These are phyloP conservation scores for Penicillium expansum DNA, from an alignment of 2,329 filamentous ascomycete genomes.

Conservation along the genomic window DNA sequence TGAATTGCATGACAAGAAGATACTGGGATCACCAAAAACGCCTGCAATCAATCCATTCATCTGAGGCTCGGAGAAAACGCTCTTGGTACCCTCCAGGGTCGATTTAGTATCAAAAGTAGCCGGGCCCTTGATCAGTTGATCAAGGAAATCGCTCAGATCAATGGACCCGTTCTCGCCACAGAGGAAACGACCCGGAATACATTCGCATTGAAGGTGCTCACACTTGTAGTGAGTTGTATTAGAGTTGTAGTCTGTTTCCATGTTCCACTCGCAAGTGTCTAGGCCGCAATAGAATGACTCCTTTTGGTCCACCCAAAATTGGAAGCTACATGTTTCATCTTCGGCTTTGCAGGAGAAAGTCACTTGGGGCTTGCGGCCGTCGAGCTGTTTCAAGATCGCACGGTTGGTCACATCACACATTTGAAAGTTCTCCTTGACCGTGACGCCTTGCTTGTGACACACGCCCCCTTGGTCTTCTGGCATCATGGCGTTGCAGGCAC, in stretches of 20 bases:
- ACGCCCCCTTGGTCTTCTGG: constrained; percentile 76
- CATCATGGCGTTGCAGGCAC: constrained; percentile 85
- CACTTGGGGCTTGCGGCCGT: constrained; percentile 82
- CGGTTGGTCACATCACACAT: constrained; percentile 97
- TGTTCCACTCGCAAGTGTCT: constrained; percentile 71
- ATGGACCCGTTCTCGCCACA: constrained; percentile 90
- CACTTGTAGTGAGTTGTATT: constrained; percentile 87
- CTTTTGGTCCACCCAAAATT: constrained; percentile 93
- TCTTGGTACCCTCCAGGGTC: constrained; percentile 65
- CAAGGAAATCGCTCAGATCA: constrained; percentile 85
- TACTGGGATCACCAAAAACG: constrained; percentile 89
- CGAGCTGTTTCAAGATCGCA: constrained; percentile 84
- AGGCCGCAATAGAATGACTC: constrained; percentile 97
- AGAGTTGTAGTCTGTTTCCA: constrained; percentile 64
- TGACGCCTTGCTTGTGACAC: constrained; percentile 86
- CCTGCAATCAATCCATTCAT: constrained; percentile 88
- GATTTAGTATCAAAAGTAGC: constrained; percentile 73
- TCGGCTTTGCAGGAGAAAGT: constrained; percentile 87
- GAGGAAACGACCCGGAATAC: constrained; percentile 86
- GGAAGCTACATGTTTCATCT: constrained; percentile 80
- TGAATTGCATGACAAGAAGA: constrained; percentile 74
- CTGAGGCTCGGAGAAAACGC: constrained; percentile 74
- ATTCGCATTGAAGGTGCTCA: constrained; percentile 78
- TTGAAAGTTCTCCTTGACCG: constrained; percentile 93
- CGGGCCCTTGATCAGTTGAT: constrained; percentile 78